Percentiles rank a stretch among this genome's conserved stretches.
phyloP scores from a whole-genome alignment of 805 yeast genomes.

The Priceomyces carsonii region DNA sequence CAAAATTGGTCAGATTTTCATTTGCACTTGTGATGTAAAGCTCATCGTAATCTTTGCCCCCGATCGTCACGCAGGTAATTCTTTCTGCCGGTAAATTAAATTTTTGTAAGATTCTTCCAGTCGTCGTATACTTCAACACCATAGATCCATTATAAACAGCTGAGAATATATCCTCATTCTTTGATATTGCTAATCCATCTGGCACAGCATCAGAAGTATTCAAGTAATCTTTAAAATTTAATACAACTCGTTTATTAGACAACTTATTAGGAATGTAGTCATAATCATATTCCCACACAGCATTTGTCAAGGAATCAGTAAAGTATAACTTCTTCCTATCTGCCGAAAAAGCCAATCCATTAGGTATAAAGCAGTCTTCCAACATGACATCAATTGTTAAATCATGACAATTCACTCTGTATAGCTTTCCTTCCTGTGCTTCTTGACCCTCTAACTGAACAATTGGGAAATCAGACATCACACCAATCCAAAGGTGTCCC shows the following conservation, averaged over 20 bases:
- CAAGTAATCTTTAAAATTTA: conserved; percentile 19
- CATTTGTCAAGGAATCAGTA: conserved; percentile 40
- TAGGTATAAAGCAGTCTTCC: conserved; percentile 54
- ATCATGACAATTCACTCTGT: conserved; percentile 32
- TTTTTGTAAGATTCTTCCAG: conserved; percentile 53
- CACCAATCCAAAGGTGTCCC: conserved; percentile 79
- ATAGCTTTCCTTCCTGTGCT: conserved; percentile 52
- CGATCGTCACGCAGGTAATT: conserved; percentile 66
- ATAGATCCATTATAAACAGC: conserved; percentile 66
- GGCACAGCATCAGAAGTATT: conserved; percentile 53
- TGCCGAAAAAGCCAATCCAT: conserved; percentile 52
- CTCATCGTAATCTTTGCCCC: conserved; percentile 59
- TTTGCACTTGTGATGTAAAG: conserved; percentile 71
- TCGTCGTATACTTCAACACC: conserved; percentile 52
- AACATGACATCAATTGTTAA: conserved; percentile 32
- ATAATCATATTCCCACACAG: conserved; percentile 40
- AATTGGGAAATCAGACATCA: conserved; percentile 62
- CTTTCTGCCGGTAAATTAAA: conserved; percentile 59
- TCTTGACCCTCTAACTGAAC: conserved; percentile 25
- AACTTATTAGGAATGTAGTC: conserved; percentile 27
- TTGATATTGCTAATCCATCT: conserved; percentile 73
- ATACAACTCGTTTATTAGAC: conserved; percentile 24
- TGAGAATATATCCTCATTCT: conserved; percentile 54
- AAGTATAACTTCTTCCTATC: conserved; percentile 34
- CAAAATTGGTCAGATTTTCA: conserved; percentile 42